Conservation (phyloP, 495 filamentous ascomycete species). For the Penicillium mononematosum region DNA sequence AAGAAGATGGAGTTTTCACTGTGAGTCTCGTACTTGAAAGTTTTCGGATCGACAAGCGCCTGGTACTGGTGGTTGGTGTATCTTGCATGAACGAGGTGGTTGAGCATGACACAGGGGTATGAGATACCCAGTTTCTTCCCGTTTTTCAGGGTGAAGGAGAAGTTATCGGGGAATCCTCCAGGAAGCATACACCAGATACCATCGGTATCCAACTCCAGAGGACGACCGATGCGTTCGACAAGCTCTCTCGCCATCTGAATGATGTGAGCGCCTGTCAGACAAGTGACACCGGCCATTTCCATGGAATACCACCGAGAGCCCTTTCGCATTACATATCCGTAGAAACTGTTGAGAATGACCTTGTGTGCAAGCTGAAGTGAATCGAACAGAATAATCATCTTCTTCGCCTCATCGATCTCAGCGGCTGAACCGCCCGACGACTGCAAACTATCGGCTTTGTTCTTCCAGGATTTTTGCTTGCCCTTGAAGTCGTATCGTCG, state of each 20-base stretch:
- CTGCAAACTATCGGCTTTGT: constrained; percentile 85
- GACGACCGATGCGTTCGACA: constrained; percentile 89
- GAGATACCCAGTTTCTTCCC: constrained; percentile 95
- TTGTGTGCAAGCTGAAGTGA: constrained; percentile 97
- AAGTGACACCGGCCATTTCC: constrained; percentile 99
- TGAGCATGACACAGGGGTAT: constrained; percentile 99
- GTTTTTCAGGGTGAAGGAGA: constrained; percentile 87
- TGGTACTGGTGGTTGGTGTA: constrained; percentile 99
- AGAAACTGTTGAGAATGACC: constrained; percentile 98
- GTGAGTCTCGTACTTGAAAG: constrained; percentile 87
- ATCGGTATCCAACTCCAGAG: constrained; percentile 96
- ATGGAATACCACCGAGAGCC: constrained; percentile 98
- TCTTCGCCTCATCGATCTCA: constrained; percentile 93
- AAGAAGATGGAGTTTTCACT: constrained; percentile 99
- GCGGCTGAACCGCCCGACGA: constrained; percentile 68
- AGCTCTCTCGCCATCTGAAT: constrained; percentile 96
- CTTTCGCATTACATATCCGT: constrained; percentile 99
- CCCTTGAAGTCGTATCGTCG: constrained; percentile 98
- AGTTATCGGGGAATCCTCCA: constrained; percentile 95
- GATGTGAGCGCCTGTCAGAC: constrained; percentile 92
- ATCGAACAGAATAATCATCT: constrained; percentile 97
- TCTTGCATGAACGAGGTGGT: constrained; percentile 90
- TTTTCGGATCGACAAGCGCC: constrained; percentile 72
- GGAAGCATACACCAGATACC: constrained; percentile 99
- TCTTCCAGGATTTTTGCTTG: constrained; percentile 97